Evolutionary conservation across 345 rosid genomes (phyloP), one percentile per base, ranked within the genome.

Genomic region (Lumnitzera littorea): DNA sequence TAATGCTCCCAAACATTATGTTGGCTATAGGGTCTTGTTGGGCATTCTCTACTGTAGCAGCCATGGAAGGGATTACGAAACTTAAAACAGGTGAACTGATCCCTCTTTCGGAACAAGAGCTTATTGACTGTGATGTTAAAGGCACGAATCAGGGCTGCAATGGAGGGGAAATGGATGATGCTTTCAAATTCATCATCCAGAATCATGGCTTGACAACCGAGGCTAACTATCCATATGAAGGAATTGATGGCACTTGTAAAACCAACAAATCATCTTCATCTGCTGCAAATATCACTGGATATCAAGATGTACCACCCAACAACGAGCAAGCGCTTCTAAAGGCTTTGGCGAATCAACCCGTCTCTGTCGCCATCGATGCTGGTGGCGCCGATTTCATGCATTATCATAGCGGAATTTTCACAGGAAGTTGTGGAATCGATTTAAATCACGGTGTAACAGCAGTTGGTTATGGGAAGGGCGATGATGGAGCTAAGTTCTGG

Each of bases 41-140:
- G 88, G 85, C 88, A 51, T 83, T 80, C 65, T 72, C 85, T 11
- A 74, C 83, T 0, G 70, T 76, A 50, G 88, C 83, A 61, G 81
- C 83, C 4, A 65, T 72, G 15, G 83, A 83, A 74, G 83, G 85
- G 60, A 48, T 72, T 9, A 70, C 62, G n/a, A 59, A 74, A 56
- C 74, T 83, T 54, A 63, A 62, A 25, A 68, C 56, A 0, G 73
- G 88, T 12, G 75, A 69, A 23, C 66, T 83, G n/a, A 11, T 72
- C 31, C 76, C 85, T 46, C 50, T 83, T 4, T 83, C 85, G 8
- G 80, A 83, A 67, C 88, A 83, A 47, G 71, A 80, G 25, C 85
- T 80, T 3, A 49, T 80, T 27, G 88, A 80, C 59, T 80, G 83
- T 23, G 78, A 67, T 67, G 55, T 24, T 14, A 8, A 17, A 5